Conservation (phyloP, 164 flowering plant species). For the Umbellularia californica region DNA sequence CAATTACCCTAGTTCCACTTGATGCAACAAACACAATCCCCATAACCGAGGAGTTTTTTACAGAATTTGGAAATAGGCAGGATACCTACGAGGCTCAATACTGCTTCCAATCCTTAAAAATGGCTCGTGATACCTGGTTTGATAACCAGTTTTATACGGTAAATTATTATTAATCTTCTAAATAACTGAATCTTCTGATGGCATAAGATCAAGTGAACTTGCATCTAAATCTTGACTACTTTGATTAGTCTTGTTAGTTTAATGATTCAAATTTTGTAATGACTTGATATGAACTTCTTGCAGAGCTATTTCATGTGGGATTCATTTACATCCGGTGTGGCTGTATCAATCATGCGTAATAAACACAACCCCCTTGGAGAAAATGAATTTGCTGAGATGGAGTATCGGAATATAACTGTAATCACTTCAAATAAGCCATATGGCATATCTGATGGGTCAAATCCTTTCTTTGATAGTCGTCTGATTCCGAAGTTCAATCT, state of each 20-base stretch:
- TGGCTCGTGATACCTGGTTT: constrained; percentile 79
- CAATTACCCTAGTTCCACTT: constrained; percentile 81
- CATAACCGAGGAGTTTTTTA: constrained; percentile 51
- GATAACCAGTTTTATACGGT: constrained; percentile 62
- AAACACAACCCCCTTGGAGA: constrained; percentile 40
- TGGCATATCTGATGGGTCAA: constrained; percentile 78
- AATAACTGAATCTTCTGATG: not conserved
- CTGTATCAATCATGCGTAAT: constrained; percentile 74
- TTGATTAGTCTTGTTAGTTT: too few relatives aligned
- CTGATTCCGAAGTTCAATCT: constrained; percentile 56
- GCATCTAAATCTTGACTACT: not conserved
- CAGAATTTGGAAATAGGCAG: constrained; percentile 53
- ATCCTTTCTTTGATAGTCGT: constrained; percentile 70
- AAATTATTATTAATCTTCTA: constrained; percentile 9
- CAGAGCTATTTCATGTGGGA: constrained; percentile 99
- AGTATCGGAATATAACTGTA: constrained; percentile 79
- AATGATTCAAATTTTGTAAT: not conserved
- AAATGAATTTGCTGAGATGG: constrained; percentile 90
- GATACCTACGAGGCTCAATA: constrained; percentile 84
- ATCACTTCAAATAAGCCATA: constrained; percentile 83
- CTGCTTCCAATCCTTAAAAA: constrained; percentile 69
- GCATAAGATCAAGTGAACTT: not conserved
- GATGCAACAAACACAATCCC: constrained; percentile 98
- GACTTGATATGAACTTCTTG: constrained; percentile 5
- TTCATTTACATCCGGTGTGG: constrained; percentile 80